Conservation (phyloP, 805 yeast species). For the Candida gorgasii region DNA sequence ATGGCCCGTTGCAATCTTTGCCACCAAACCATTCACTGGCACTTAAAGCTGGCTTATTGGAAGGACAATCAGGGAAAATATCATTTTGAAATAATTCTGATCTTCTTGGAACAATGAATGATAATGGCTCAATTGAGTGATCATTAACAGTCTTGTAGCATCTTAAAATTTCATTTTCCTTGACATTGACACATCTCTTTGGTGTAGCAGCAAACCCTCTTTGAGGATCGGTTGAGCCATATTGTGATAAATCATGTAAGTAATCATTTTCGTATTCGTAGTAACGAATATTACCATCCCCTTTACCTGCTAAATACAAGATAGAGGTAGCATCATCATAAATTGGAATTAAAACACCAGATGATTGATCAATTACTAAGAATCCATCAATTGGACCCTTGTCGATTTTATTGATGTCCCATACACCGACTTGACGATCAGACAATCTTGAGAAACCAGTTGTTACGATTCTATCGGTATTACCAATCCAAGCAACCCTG, state of each 20-base stretch:
- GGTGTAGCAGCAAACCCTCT: constrained; percentile 94
- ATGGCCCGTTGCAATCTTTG: constrained; percentile 78
- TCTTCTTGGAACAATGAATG: constrained; percentile 92
- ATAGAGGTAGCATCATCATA: constrained; percentile 80
- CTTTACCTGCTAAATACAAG: constrained; percentile 91
- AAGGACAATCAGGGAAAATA: constrained; percentile 89
- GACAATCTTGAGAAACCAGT: constrained; percentile 93
- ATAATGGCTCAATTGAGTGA: constrained; percentile 80
- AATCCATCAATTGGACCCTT: constrained; percentile 91
- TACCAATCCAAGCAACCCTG: constrained; percentile 89
- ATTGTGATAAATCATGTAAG: constrained; percentile 83
- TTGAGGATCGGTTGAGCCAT: constrained; percentile 86
- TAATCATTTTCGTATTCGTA: constrained; percentile 86
- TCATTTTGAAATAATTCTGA: constrained; percentile 91
- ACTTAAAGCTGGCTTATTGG: constrained; percentile 72
- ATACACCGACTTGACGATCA: constrained; percentile 92
- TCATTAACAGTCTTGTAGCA: constrained; percentile 89
- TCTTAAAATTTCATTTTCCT: constrained; percentile 81
- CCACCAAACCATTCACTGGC: constrained; percentile 83
- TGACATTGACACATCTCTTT: constrained; percentile 72
- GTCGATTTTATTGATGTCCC: constrained; percentile 77
- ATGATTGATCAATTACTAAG: constrained; percentile 79
- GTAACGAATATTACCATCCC: constrained; percentile 96
- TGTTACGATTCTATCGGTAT: constrained; percentile 79
- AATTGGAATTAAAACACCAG: constrained; percentile 92